Percentiles rank a stretch among this genome's conserved stretches.
Conservation (phyloP, 805 yeast genomes). For the Teunomyces tritomae region DNA sequence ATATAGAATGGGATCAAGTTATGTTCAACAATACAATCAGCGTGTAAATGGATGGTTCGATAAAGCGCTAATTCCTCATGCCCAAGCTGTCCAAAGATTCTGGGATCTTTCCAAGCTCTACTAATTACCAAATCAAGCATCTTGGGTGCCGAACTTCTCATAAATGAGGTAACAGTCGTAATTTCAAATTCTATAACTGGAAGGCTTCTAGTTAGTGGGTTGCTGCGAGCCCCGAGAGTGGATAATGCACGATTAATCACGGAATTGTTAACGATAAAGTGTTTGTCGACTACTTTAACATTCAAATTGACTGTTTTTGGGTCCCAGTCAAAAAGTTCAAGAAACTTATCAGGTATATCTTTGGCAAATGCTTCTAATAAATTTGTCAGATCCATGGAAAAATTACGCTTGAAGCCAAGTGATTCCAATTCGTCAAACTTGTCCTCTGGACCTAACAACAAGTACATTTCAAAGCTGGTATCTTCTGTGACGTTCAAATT, state of each 20-base stretch:
- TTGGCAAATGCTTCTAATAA: constrained; percentile 19
- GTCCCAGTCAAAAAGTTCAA: constrained; percentile 18
- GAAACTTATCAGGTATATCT: constrained; percentile 25
- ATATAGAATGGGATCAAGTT: constrained; percentile 45
- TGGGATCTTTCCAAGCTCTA: constrained; percentile 13
- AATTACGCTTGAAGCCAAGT: constrained; percentile 23
- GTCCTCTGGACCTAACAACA: constrained; percentile 27
- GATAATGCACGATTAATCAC: constrained; percentile 23
- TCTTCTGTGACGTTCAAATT: constrained; percentile 24
- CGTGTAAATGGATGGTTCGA: constrained; percentile 25
- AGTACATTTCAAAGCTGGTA: constrained; percentile 16
- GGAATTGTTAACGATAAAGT: constrained; percentile 15
- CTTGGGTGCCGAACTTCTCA: constrained; percentile 36
- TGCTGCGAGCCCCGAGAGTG: constrained; percentile 21
- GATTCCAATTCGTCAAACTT: constrained; percentile 21
- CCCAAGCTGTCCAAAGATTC: constrained; percentile 5
- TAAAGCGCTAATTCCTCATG: constrained; percentile 1
- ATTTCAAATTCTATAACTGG: constrained; percentile 33
- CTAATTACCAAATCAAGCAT: constrained; percentile 23
- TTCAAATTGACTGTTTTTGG: constrained; percentile 12
- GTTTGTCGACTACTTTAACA: constrained; percentile 15
- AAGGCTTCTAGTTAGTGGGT: not conserved
- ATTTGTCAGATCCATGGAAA: constrained; percentile 17
- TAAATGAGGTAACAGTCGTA: constrained; percentile 53
- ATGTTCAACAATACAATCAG: constrained; percentile 51